Evolutionary conservation across 805 yeast genomes (phyloP).

Genomic region (Candida vaughaniae): DNA sequence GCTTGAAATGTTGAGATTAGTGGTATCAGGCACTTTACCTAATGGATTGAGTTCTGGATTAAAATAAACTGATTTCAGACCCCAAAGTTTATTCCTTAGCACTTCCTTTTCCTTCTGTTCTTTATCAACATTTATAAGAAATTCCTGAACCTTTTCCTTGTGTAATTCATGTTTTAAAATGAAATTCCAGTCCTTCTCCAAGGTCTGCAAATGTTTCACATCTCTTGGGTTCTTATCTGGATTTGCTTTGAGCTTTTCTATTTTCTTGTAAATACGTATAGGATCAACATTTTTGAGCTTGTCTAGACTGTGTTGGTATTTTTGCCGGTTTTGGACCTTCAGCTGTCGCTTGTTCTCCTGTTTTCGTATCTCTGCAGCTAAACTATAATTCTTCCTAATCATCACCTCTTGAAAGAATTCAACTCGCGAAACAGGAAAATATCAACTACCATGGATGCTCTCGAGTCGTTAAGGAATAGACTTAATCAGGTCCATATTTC

Average conservation of each 20-base stretch:
- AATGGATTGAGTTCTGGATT: constrained; percentile 66
- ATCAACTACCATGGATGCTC: constrained; percentile 29
- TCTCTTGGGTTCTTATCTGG: constrained; percentile 4
- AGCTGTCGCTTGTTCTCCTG: constrained; percentile 35
- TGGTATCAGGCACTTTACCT: constrained; percentile 49
- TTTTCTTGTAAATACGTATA: constrained; percentile 29
- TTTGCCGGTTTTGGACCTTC: constrained; percentile 37
- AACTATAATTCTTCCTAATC: constrained; percentile 32
- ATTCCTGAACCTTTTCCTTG: constrained; percentile 23
- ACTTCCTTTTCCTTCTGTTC: constrained; percentile 16
- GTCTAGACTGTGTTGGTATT: constrained; percentile 25
- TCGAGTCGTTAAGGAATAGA: constrained; percentile 41
- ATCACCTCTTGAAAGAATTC: constrained; percentile 4
- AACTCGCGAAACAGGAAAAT: constrained; percentile 16
- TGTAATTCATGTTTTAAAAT: constrained; percentile 35
- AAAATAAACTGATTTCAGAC: constrained; percentile 53
- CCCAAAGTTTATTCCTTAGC: constrained; percentile 34
- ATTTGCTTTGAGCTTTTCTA: constrained; percentile 26
- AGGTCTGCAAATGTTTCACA: constrained; percentile 19
- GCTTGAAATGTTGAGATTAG: constrained; percentile 1
- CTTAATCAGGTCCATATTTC: constrained; percentile 44
- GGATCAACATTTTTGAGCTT: constrained; percentile 33
- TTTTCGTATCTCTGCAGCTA: constrained; percentile 37
- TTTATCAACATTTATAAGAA: constrained; percentile 20
- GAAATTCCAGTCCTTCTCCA: constrained; percentile 42